These are phyloP conservation scores for Paramecium biaurelia DNA, from an alignment of 73 alveolate species.

Conservation along the genomic window DNA sequence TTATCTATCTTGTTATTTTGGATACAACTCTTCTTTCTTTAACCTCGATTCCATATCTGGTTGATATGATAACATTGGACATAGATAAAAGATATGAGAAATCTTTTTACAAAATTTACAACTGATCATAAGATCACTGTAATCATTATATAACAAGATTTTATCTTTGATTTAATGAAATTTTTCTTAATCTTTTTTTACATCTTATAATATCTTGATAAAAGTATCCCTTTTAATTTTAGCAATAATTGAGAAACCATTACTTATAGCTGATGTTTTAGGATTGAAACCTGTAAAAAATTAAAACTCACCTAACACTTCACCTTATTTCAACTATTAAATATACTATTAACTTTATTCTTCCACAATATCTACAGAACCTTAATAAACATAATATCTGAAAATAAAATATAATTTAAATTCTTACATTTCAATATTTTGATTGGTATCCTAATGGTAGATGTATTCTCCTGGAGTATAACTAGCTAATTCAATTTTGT, in stretches of 20 bases:
- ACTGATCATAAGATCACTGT: neutral
- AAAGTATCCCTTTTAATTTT: slow-evolving; percentile 17
- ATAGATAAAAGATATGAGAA: neutral
- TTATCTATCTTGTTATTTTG: neutral
- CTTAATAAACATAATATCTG: neutral
- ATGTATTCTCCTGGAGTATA: slow-evolving; percentile 56
- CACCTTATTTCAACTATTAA: neutral
- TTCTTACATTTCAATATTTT: neutral
- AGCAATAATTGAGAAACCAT: slow-evolving; percentile 28
- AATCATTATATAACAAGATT: slow-evolving; percentile 18
- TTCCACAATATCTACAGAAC: neutral
- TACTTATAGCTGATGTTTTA: neutral
- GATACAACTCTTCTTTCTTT: neutral
- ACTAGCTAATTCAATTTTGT: neutral
- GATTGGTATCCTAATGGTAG: neutral
- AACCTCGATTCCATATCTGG: slow-evolving; percentile 19
- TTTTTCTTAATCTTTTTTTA: slow-evolving; percentile 8
- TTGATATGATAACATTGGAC: slow-evolving; percentile 33
- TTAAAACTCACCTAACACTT: slow-evolving; percentile 16
- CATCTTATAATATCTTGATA: neutral
- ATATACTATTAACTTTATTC: neutral
- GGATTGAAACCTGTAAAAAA: slow-evolving; percentile 55
- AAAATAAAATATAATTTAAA: neutral
- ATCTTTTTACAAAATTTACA: slow-evolving; percentile 8
- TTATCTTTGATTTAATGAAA: slow-evolving; percentile 50